A percentile compares a stretch with the other conserved stretches of the same genome.
phyloP scores from a whole-genome alignment of 176 grass and related monocot species.

The Carex parvula region DNA sequence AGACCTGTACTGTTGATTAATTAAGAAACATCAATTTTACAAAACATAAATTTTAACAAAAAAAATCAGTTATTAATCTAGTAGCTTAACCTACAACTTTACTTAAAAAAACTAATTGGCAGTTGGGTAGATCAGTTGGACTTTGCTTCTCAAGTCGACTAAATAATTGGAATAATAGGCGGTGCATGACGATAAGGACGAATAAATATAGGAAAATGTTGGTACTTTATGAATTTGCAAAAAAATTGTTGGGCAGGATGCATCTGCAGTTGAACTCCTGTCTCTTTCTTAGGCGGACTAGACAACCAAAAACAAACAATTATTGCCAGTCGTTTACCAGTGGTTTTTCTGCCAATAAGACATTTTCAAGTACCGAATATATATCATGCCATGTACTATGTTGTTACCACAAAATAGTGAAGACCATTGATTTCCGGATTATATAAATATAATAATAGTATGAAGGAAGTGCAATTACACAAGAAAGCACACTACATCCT shows the following conservation, averaged over 20 bases:
- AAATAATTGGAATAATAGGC: background rate
- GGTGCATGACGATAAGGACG: conserved; percentile 17
- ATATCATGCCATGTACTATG: no score
- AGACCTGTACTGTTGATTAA: no score
- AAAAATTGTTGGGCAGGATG: background rate
- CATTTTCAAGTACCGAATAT: background rate
- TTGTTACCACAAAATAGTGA: no score
- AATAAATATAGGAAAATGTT: conserved; percentile 19
- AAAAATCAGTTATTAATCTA: no score
- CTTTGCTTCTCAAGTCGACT: conserved; percentile 9
- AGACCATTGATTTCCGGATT: no score
- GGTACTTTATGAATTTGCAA: background rate
- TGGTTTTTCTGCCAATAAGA: background rate
- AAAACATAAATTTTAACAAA: no score
- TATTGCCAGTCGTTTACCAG: background rate
- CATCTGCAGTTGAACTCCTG: background rate
- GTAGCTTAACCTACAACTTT: no score
- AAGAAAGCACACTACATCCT: background rate
- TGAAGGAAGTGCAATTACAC: background rate
- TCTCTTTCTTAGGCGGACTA: background rate
- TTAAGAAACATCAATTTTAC: no score
- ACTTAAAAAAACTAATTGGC: background rate
- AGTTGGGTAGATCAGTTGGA: conserved; percentile 1
- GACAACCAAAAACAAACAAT: background rate
- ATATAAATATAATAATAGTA: no score